Evolutionary conservation across 441 rosid genomes (phyloP), one percentile per base, ranked within the genome.

Genomic region (Macaranga tanarius): DNA sequence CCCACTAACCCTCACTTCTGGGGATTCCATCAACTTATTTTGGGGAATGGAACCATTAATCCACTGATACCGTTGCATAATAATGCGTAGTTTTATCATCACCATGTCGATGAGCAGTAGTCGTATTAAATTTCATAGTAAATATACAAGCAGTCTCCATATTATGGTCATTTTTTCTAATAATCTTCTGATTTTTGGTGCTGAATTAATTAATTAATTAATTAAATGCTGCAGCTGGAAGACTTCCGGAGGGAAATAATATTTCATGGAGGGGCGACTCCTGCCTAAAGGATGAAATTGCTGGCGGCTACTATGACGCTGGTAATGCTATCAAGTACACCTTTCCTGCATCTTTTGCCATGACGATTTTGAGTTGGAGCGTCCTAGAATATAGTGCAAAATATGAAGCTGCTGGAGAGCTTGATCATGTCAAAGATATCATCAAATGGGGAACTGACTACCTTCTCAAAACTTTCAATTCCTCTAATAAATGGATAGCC

Each of bases 341-440:
- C 67, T 92, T 89, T 74, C 99, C 96, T 0, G 74, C 79, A 62
- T 87, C 99, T 47, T 95, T 86, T 69, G 82, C 99, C 34, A 91
- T 95, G 88, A 91, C 99, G 10, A 78, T 95, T 86, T 74, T 94
- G 78, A 94, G 99, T 79, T 94, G 99, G 99, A 94, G 97, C 67
- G 99, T 94, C 16, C 90, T 92, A 15, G 99, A 94, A 77, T 94
- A 94, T 83, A 87, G 92, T 25, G 85, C 87, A 3, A 94, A 92
- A 70, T 94, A 90, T 16, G 86, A 92, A 75, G 90, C 89, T 71
- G 86, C 86, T 4, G 95, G 90, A 2, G 99, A 94, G 89, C 96
- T 92, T 4, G 71, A 78, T 73, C 97, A 91, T 76, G 83, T 86
- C 60, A 91, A 87, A 75, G 84, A 79, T 50, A 73, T 91, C 65